Conservation (phyloP, 2,329 filamentous ascomycete species). For the Ramularia endophylla region DNA sequence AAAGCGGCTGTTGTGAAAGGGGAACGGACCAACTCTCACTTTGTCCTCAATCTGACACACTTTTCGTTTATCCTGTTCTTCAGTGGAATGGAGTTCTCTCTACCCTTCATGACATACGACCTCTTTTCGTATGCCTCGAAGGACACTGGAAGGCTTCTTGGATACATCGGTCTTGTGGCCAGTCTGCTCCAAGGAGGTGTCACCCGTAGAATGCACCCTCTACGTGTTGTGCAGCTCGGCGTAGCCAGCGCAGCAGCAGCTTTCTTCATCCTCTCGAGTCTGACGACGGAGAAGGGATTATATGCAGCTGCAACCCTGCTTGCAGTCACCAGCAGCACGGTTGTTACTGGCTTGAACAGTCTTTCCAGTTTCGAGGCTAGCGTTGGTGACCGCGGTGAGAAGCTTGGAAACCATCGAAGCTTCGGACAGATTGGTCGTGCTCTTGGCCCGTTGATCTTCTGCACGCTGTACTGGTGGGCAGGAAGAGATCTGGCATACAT, state of each 20-base stretch:
- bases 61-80: conserved; percentile 94
- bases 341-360: conserved; percentile 89
- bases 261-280: conserved; percentile 70
- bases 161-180: conserved; percentile 85
- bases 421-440: conserved; percentile 84
- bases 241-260: conserved; percentile 70
- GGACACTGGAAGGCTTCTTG: conserved; percentile 78
- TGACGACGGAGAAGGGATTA: conserved; percentile 61
- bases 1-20: conserved; percentile 28
- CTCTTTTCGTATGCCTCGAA: conserved; percentile 77
- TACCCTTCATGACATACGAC: conserved; percentile 96
- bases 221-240: conserved; percentile 73
- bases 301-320: conserved; percentile 79
- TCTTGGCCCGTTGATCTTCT: conserved; percentile 82
- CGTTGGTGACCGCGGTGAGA: conserved; percentile 73
- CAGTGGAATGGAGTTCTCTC: conserved; percentile 94
- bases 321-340: conserved; percentile 86
- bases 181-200: conserved; percentile 92
- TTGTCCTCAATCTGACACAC: conserved; percentile 76
- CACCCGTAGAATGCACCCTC: conserved; percentile 74
- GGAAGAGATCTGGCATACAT: conserved; percentile 80
- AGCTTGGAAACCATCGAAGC: conserved; percentile 74
- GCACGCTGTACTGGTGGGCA: conserved; percentile 97
- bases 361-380: conserved; percentile 84
- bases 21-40: conserved; percentile 71